Percentiles rank a stretch among this genome's conserved stretches.
Evolutionary conservation across 257 asterid species (phyloP).

Genomic region (Solanum commersonii): DNA sequence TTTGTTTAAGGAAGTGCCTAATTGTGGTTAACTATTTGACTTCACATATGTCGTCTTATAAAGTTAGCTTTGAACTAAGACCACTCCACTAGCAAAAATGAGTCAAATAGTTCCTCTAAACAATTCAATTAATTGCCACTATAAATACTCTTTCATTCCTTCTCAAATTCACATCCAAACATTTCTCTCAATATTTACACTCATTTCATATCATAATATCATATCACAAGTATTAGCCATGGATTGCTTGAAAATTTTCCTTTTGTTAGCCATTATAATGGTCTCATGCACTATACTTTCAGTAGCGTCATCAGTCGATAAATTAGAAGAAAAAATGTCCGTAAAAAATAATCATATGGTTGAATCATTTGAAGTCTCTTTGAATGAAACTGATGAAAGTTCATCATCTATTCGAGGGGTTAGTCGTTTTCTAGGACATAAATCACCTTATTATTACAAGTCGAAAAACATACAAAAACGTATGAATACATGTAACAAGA

Average conservation of each 20-base stretch:
- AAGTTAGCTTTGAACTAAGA: slow-evolving; percentile 4
- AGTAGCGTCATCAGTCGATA: slow-evolving; percentile 6
- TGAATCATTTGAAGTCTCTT: neutral
- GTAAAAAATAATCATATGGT: neutral
- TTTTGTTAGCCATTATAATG: slow-evolving; percentile 18
- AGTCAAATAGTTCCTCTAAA: neutral
- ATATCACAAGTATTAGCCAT: neutral
- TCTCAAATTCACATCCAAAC: neutral
- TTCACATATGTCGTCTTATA: neutral
- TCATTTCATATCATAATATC: neutral
- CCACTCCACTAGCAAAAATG: slow-evolving; percentile 11
- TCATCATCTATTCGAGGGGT: slow-evolving; percentile 18
- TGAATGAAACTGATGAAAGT: neutral
- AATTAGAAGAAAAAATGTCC: neutral
- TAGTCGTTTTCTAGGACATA: slow-evolving; percentile 29
- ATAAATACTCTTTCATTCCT: slow-evolving; percentile 3
- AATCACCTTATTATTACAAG: neutral
- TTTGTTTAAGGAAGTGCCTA: slow-evolving; percentile 6
- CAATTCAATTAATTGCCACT: neutral
- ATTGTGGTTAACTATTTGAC: neutral
- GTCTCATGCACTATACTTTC: slow-evolving; percentile 5
- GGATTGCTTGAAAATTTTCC: slow-evolving; percentile 15
- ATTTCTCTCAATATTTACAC: neutral
- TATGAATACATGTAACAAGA: slow-evolving; percentile 27
- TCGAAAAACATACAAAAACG: neutral